Conservation (phyloP, 208 protist genomes). For the Trypanosoma vivax region DNA sequence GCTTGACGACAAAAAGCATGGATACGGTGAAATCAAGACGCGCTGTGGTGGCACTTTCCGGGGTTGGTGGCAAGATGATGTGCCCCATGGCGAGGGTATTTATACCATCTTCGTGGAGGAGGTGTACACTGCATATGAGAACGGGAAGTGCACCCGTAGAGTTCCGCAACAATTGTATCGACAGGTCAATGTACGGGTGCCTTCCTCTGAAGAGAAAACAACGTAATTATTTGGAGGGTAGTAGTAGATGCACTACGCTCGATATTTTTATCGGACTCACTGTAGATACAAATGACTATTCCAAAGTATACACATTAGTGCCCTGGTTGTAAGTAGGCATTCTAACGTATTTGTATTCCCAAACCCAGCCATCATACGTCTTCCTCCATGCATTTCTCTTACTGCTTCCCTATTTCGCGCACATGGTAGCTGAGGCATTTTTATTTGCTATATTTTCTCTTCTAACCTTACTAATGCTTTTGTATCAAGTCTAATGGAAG, state of each 20-base stretch:
- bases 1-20: constrained; percentile 60
- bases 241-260: background rate
- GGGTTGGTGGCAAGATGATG: constrained; percentile 48
- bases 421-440: no score
- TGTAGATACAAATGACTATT: no score
- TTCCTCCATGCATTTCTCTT: no score
- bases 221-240: background rate
- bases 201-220: constrained; percentile 5
- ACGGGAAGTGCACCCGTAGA: constrained; percentile 5
- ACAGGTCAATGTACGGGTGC: constrained; percentile 13
- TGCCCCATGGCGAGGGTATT: constrained; percentile 46
- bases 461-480: constrained; percentile 1
- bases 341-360: no score
- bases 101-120: constrained; percentile 8
- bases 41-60: constrained; percentile 33
- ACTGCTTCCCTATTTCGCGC: no score
- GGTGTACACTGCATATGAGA: constrained; percentile 9
- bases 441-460: no score
- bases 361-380: no score
- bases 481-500: background rate
- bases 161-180: constrained; percentile 7
- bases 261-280: background rate
- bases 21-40: constrained; percentile 46
- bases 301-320: no score
- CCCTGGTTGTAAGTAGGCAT: no score